Conservation (phyloP, 2,329 filamentous ascomycete genomes). For the Colletotrichum incanum region DNA sequence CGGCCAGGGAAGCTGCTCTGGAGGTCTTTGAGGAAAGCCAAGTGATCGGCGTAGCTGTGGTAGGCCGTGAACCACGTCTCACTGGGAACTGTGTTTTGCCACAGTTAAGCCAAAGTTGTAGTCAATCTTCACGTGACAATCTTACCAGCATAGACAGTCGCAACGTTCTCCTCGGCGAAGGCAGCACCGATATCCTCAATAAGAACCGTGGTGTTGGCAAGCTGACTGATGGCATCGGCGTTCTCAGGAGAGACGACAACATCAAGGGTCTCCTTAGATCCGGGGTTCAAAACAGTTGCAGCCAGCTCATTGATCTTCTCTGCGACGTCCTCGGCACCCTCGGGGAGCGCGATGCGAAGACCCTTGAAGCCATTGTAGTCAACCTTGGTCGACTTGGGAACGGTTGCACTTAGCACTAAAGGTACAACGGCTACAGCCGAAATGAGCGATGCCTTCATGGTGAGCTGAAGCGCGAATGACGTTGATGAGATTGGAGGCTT, state of each 20-base stretch:
- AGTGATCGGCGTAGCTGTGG: conserved; percentile 66
- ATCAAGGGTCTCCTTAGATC: conserved; percentile 46
- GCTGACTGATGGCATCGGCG: conserved; percentile 48
- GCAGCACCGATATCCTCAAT: conserved; percentile 51
- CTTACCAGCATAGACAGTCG: conserved; percentile 36
- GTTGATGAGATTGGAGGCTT: not conserved
- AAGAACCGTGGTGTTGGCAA: conserved; percentile 51
- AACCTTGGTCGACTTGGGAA: conserved; percentile 29
- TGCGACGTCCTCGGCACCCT: conserved; percentile 10
- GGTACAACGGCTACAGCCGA: conserved; percentile 14
- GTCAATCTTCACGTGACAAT: not conserved
- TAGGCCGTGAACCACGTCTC: conserved; percentile 68
- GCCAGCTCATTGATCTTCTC: conserved; percentile 40
- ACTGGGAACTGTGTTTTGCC: conserved; percentile 10
- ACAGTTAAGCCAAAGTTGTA: not conserved
- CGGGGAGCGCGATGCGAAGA: conserved; percentile 32
- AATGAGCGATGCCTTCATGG: conserved; percentile 35
- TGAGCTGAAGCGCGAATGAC: not conserved
- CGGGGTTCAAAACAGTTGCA: conserved; percentile 21
- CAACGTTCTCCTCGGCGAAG: conserved; percentile 49
- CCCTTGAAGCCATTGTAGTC: conserved; percentile 43
- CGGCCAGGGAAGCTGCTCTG: conserved; percentile 58
- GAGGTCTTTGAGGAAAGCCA: conserved; percentile 63
- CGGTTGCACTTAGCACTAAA: conserved; percentile 6
- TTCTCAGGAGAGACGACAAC: conserved; percentile 52